Base-by-base conservation (phyloP, 1,139 yeast genomes). In the Candida anutae region DNA sequence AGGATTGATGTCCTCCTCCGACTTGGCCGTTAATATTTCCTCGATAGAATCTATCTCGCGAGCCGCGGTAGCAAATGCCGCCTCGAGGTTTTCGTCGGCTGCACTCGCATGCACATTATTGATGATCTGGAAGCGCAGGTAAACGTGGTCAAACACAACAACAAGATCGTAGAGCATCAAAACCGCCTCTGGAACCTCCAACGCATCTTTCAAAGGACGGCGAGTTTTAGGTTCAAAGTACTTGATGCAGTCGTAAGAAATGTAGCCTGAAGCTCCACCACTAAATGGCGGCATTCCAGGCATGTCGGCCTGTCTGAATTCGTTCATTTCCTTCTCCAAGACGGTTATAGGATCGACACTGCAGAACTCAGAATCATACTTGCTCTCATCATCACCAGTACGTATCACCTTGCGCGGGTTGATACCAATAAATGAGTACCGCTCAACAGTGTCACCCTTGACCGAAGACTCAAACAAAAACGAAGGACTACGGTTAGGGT, bases 211-310 rank as follows among this genome's bases (percentile, higher is more conserved):
- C 45, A 88, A 63, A 6, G 70, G 71, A 41, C 85, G 72, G 34
- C 68, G 31, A 1, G 97, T 88, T 46, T 70, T 79, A 32, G 98
- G 98, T 56, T 90, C 98, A 45, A 90, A 90, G 55, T 90, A 90
- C 48, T 85, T 82, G 48, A 90, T 81, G 62, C 99, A 90, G 53
- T 93, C 99, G 47, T 90, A 90, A 0, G 96, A 84, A 26, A 90
- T 77, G 49, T 87, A 90, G 1, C 98, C 98, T 28, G 90, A 71
- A 6, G 97, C 97, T 38, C 98, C 99, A 30, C 99, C 98, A 45
- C 90, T 77, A 33, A 88, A 64, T 37, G 72, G 73, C 6, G 96
- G 96, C 33, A 82, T 59, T 22, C 94, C 93, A 1, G 93, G 93
- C 23, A 80, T 58, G 36, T 73, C 74, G 0, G 90, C 85, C 45